Evolutionary conservation across 768 basidiomycete genomes (phyloP).

Genomic region (Tylopilus vinaceipallidus): DNA sequence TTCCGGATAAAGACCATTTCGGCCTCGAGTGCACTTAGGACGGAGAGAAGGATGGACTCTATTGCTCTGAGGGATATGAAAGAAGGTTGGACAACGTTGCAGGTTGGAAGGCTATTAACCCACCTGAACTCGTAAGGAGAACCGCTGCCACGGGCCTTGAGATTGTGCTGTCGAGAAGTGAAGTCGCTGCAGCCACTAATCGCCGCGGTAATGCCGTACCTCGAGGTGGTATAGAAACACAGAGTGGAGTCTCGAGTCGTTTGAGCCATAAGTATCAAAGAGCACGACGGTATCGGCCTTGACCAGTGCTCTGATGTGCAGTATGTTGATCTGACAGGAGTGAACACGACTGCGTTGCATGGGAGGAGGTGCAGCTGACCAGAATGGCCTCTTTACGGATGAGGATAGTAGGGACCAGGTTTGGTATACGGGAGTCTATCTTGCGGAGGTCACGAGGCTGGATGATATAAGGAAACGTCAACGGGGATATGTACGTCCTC

Average conservation of each 20-base stretch:
- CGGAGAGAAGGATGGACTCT: constrained; percentile 89
- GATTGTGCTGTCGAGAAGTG: constrained; percentile 61
- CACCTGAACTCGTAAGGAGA: constrained; percentile 90
- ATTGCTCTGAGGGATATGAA: constrained; percentile 63
- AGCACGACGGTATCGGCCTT: constrained; percentile 90
- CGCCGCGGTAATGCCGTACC: constrained; percentile 39
- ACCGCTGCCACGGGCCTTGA: constrained; percentile 66
- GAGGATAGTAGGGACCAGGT: constrained; percentile 92
- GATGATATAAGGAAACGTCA: constrained; percentile 26
- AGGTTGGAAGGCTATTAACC: constrained; percentile 17
- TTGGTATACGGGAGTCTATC: constrained; percentile 92
- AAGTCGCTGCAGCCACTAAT: constrained; percentile 6
- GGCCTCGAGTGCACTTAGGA: constrained; percentile 89
- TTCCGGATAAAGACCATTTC: constrained; percentile 95
- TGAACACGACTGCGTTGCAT: constrained; percentile 8
- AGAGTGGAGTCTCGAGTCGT: constrained; percentile 82
- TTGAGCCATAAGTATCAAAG: constrained; percentile 89
- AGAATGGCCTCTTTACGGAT: constrained; percentile 85
- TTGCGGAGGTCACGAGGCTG: constrained; percentile 95
- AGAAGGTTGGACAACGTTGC: constrained; percentile 7
- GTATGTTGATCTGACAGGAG: constrained; percentile 71
- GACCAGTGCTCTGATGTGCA: constrained; percentile 92
- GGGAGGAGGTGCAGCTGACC: constrained; percentile 42
- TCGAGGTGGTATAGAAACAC: constrained; percentile 87
- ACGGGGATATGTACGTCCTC: constrained; percentile 17